A percentile compares a stretch with the other conserved stretches of the same genome.
Evolutionary conservation across 805 yeast genomes (phyloP).

Genomic region (Metschnikowia amazonensis): DNA sequence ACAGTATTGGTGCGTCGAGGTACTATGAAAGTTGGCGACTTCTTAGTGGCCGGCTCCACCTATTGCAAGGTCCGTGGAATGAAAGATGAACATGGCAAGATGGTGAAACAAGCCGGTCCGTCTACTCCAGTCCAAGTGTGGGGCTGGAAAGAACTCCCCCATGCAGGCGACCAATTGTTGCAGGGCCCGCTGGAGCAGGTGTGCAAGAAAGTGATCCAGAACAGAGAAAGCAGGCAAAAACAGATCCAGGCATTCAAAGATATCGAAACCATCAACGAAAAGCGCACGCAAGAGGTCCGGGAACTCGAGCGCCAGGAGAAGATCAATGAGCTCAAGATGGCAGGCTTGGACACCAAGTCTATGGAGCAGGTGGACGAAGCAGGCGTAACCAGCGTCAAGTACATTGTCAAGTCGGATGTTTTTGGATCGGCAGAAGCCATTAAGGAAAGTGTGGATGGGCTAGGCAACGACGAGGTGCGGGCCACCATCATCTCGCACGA

Average conservation of each 20-base stretch:
- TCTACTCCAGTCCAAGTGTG: conserved; percentile 85
- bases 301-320: conserved; percentile 51
- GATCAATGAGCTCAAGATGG: conserved; percentile 52
- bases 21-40: conserved; percentile 59
- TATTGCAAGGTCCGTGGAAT: conserved; percentile 81
- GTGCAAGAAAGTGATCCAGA: conserved; percentile 72
- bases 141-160: conserved; percentile 94
- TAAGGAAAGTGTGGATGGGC: conserved; percentile 66
- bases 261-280: conserved; percentile 67
- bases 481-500: conserved; percentile 66
- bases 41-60: conserved; percentile 83
- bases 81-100: conserved; percentile 67
- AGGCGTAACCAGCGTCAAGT: conserved; percentile 30
- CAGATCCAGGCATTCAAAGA: conserved; percentile 56
- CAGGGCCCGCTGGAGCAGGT: conserved; percentile 69
- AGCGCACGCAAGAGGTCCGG: conserved; percentile 52
- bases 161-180: conserved; percentile 80
- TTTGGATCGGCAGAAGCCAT: conserved; percentile 95
- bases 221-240: conserved; percentile 53
- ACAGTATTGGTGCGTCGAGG: conserved; percentile 84
- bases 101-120: conserved; percentile 68
- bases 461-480: conserved; percentile 86
- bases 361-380: conserved; percentile 32
- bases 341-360: conserved; percentile 56
- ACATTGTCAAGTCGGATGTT: conserved; percentile 85